These are phyloP conservation scores for Pestalotiopsis fici DNA, from an alignment of 2,329 filamentous ascomycete species.

Conservation along the genomic window DNA sequence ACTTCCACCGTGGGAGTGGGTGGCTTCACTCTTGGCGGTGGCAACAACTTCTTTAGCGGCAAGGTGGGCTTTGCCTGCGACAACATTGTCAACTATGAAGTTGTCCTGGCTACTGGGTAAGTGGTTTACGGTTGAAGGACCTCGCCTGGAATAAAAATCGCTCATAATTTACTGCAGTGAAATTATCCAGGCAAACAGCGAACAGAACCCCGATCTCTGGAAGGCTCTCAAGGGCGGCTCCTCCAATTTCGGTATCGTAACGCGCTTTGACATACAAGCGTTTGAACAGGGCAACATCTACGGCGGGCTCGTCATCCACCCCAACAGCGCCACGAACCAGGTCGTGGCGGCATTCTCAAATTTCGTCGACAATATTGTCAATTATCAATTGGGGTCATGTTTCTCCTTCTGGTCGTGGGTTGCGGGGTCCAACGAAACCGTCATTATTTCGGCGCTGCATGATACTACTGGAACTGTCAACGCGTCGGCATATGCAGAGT, in stretches of 20 bases:
- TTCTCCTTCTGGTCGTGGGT: constrained; percentile 16
- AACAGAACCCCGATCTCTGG: constrained; percentile 39
- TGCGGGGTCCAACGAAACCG: constrained; percentile 6
- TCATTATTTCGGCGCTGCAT: constrained; percentile 14
- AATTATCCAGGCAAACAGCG: constrained; percentile 38
- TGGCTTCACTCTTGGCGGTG: constrained; percentile 25
- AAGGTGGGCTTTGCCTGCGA: constrained; percentile 45
- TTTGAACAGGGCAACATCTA: constrained; percentile 15
- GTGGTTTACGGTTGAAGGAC: background rate
- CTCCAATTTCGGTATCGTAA: constrained; percentile 43
- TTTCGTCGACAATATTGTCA: constrained; percentile 13
- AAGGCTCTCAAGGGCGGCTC: constrained; percentile 45
- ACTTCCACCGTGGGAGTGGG: constrained; percentile 23
- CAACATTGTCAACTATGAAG: constrained; percentile 40
- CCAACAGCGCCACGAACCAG: constrained; percentile 7
- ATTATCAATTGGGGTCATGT: constrained; percentile 12
- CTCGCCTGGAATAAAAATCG: no score
- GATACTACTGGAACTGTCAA: constrained; percentile 13
- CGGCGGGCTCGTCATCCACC: constrained; percentile 15
- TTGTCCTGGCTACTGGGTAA: constrained; percentile 41
- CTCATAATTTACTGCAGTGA: background rate
- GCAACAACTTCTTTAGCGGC: constrained; percentile 19
- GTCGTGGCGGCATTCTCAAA: constrained; percentile 15
- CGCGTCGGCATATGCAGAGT: constrained; percentile 14
- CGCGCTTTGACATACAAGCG: constrained; percentile 27